phyloP scores from a whole-genome alignment of 73 alveolate genomes.

The Paramecium octaurelia region DNA sequence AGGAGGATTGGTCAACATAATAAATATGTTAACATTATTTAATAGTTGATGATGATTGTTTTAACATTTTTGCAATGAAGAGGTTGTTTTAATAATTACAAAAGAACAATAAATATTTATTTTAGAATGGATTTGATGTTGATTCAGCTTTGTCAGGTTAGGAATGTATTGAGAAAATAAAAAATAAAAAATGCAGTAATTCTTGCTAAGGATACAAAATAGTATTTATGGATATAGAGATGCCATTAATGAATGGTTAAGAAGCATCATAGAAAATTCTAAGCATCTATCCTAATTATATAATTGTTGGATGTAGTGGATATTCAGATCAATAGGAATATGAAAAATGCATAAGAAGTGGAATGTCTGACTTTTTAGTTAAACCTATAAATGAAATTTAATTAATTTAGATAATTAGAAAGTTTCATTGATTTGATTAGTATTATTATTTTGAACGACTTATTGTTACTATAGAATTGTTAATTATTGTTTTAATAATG shows the following conservation, averaged over 20 bases:
- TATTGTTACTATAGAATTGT: neutral
- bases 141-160: constrained; percentile 35
- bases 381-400: neutral
- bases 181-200: neutral
- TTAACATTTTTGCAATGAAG: neutral
- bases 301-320: neutral
- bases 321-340: neutral
- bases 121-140: neutral
- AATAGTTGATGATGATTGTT: constrained; percentile 17
- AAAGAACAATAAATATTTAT: neutral
- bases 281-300: neutral
- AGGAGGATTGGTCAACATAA: neutral
- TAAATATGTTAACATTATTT: constrained; percentile 6
- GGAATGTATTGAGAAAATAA: neutral
- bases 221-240: constrained; percentile 31
- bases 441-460: neutral
- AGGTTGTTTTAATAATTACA: neutral
- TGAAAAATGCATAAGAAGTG: neutral
- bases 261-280: neutral
- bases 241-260: neutral
- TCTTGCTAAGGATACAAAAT: constrained; percentile 14
- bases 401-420: neutral
- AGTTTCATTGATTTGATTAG: neutral
- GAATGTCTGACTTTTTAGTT: neutral
- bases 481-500: neutral